These are phyloP conservation scores for Pseudotsuga menziesii DNA, from an alignment of 75 land plant genomes.

Conservation along the genomic window DNA sequence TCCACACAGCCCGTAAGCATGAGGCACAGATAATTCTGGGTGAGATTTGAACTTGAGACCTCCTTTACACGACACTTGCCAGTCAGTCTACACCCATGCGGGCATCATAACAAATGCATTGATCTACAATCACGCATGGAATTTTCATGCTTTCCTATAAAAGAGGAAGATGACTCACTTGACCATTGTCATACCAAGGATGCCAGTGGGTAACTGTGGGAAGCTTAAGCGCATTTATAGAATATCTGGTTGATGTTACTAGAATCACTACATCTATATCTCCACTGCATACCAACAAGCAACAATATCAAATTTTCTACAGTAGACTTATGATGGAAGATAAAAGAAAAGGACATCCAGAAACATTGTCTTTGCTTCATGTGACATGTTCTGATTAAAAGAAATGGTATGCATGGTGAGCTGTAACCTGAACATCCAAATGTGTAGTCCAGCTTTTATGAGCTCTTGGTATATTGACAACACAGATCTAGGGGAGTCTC, in stretches of 20 bases:
- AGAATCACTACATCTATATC: slow-evolving; percentile 93
- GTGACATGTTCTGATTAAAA: neutral
- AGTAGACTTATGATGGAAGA: neutral
- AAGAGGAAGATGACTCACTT: slow-evolving; percentile 37
- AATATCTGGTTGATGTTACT: slow-evolving; percentile 77
- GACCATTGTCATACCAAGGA: slow-evolving; percentile 71
- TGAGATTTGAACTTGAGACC: no score
- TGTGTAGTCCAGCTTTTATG: slow-evolving; percentile 65
- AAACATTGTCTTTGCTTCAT: neutral
- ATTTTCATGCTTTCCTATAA: neutral
- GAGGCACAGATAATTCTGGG: no score
- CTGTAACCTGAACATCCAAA: slow-evolving; percentile 91
- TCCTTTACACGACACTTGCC: no score
- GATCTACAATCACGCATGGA: neutral
- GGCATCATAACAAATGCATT: neutral
- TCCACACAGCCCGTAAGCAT: no score
- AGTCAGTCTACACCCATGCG: no score
- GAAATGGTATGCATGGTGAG: neutral
- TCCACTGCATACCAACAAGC: slow-evolving; percentile 48
- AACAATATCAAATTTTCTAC: neutral
- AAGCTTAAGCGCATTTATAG: slow-evolving; percentile 66
- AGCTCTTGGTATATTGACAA: slow-evolving; percentile 84
- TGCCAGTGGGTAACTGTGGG: slow-evolving; percentile 65
- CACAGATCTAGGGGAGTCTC: slow-evolving; percentile 61
- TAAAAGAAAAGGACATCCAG: neutral